Percentiles rank a stretch among this genome's conserved stretches.
These are phyloP conservation scores for Cladophialophora immunda DNA, from an alignment of 2,329 filamentous ascomycete genomes.

Conservation along the genomic window DNA sequence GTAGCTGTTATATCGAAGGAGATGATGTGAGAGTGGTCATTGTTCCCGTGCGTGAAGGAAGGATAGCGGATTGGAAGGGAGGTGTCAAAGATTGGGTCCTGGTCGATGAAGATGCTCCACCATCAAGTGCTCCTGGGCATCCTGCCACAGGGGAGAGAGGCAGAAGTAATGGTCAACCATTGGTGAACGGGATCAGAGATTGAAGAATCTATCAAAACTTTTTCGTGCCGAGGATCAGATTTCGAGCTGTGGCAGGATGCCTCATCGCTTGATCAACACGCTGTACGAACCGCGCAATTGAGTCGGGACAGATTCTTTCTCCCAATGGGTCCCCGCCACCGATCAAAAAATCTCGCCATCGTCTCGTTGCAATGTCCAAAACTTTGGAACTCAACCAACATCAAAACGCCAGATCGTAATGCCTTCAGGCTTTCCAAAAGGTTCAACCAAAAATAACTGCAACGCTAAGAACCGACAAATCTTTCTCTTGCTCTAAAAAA, in stretches of 20 bases:
- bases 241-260: conserved; percentile 1
- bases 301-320: background rate
- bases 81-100: conserved; percentile 79
- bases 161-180: conserved; percentile 29
- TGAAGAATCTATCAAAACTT: conserved; percentile 22
- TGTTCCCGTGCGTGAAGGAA: conserved; percentile 82
- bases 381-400: conserved; percentile 21
- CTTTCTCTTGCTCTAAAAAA: background rate
- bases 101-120: conserved; percentile 45
- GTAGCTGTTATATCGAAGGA: conserved; percentile 75
- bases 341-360: conserved; percentile 7
- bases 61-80: conserved; percentile 96
- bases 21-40: conserved; percentile 88
- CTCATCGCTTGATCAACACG: background rate
- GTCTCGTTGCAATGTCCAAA: conserved; percentile 18
- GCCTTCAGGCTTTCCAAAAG: conserved; percentile 21
- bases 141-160: conserved; percentile 25
- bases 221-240: conserved; percentile 7
- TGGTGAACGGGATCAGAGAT: conserved; percentile 37
- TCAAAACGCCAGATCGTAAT: conserved; percentile 27
- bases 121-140: conserved; percentile 14
- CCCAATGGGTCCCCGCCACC: background rate
- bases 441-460: conserved; percentile 13
- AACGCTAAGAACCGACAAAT: conserved; percentile 26
- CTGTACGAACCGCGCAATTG: background rate